These are phyloP conservation scores for Rauvolfia tetraphylla DNA, from an alignment of 257 asterid species.

Conservation along the genomic window DNA sequence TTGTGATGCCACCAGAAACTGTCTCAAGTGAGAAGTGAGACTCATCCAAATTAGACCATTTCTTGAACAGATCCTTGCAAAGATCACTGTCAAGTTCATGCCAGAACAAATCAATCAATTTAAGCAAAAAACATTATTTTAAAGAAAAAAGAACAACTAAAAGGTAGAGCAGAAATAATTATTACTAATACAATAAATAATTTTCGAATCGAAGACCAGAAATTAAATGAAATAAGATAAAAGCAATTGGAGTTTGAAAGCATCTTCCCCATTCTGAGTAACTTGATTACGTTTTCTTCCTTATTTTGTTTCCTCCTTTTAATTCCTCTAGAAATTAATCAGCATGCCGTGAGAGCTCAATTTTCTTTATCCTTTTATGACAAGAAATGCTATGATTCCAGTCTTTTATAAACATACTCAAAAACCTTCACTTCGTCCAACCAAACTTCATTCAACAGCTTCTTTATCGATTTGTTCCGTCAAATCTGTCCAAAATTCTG, in stretches of 20 bases:
- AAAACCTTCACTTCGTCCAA: constrained; percentile 2
- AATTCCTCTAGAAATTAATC: neutral
- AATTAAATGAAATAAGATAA: neutral
- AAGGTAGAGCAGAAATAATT: neutral
- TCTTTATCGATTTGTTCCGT: neutral
- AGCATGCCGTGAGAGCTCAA: neutral
- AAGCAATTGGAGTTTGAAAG: neutral
- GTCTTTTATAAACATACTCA: neutral
- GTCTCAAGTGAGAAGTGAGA: constrained; percentile 72
- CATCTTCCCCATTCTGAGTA: neutral
- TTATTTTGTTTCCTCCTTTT: neutral
- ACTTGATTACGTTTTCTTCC: neutral
- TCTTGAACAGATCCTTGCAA: constrained; percentile 78
- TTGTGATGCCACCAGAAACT: constrained; percentile 98
- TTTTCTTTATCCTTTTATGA: neutral
- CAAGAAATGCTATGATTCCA: neutral
- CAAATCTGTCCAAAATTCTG: neutral
- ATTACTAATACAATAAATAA: neutral
- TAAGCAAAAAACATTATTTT: neutral
- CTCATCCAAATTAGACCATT: constrained; percentile 71
- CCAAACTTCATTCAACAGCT: neutral
- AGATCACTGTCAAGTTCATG: constrained; percentile 53
- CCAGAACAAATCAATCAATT: constrained; percentile 7
- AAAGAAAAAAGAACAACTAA: neutral
- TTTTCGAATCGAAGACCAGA: neutral